Evolutionary conservation across 768 basidiomycete species (phyloP), one percentile per base, ranked within the genome.

Genomic region (Podaxis carcinomalis): DNA sequence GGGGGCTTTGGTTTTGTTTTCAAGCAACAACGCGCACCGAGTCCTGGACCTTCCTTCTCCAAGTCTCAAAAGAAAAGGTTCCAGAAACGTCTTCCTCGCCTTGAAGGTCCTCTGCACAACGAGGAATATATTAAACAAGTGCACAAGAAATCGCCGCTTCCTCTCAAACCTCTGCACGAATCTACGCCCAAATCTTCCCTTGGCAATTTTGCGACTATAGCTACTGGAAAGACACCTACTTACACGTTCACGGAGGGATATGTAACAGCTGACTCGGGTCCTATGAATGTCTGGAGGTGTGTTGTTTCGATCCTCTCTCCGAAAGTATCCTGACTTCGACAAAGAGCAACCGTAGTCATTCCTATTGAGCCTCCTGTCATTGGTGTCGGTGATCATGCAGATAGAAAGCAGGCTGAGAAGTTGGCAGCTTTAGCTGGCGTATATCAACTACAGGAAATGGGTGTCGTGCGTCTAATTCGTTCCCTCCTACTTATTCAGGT

Each of bases 351-450:
- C 1, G 75, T 79, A 5, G 71, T 69, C 7, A 51, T 80, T 27
- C 56, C 56, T 11, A 66, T 75, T 35, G 75, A 77, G 5, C 69
- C 76, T 2, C 72, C 72, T 11, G 69, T 92, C 36, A 66, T 80
- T 57, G 92, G 83, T 6, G 71, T 87, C 2, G 92, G 90, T 5
- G 88, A 92, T 71, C 74, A 78, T 50, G 10, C 70, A 3, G 77
- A 73, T 13, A 86, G 79, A 70, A 87, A 86, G 65, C 80, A 87
- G 21, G 87, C 93, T 0, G 84, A 89, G 65, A 81, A 81, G 69
- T 76, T 94, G n/a, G 91, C 92, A 5, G 87, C 88, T 1, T 73
- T 93, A 25, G 87, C 87, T 47, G 88, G 87, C 5, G 72, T 90
- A 36, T 83, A 89, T 68, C 91, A 95, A 67, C 69, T 95, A 19